Evolutionary conservation across 2,329 filamentous ascomycete genomes (phyloP).

Genomic region (Chaetothyriales sp.): DNA sequence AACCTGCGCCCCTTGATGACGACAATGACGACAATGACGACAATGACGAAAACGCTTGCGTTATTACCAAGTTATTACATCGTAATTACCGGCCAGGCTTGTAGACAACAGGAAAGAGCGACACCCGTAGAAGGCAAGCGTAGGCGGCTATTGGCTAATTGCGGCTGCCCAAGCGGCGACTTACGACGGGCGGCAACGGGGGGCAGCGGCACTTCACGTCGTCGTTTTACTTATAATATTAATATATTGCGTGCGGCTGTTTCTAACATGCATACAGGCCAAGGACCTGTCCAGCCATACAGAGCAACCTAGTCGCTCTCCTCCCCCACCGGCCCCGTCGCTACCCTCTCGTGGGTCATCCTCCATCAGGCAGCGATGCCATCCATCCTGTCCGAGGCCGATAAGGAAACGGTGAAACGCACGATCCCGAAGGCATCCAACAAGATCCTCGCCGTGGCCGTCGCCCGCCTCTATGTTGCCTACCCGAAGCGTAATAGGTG

Average conservation of each 20-base stretch:
- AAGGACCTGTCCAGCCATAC: background rate
- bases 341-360: constrained; percentile 2
- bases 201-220: background rate
- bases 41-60: too few species aligned
- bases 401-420: constrained; percentile 93
- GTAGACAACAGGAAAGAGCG: background rate
- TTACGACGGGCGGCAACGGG: background rate
- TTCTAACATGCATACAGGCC: background rate
- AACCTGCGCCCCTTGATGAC: background rate
- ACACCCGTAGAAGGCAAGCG: constrained; percentile 17
- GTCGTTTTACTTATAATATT: background rate
- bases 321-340: background rate
- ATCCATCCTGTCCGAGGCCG: constrained; percentile 69
- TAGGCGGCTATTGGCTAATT: background rate
- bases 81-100: too few species aligned
- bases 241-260: background rate
- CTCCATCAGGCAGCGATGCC: constrained; percentile 28
- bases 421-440: constrained; percentile 85
- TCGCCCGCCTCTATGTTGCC: constrained; percentile 84
- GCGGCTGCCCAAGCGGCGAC: background rate
- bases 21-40: too few species aligned
- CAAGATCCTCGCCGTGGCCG: constrained; percentile 93
- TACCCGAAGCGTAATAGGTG: constrained; percentile 75
- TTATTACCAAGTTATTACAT: too few species aligned
- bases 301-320: background rate